These are phyloP conservation scores for Lecanosticta acicola DNA, from an alignment of 2,329 filamentous ascomycete genomes.

Conservation along the genomic window DNA sequence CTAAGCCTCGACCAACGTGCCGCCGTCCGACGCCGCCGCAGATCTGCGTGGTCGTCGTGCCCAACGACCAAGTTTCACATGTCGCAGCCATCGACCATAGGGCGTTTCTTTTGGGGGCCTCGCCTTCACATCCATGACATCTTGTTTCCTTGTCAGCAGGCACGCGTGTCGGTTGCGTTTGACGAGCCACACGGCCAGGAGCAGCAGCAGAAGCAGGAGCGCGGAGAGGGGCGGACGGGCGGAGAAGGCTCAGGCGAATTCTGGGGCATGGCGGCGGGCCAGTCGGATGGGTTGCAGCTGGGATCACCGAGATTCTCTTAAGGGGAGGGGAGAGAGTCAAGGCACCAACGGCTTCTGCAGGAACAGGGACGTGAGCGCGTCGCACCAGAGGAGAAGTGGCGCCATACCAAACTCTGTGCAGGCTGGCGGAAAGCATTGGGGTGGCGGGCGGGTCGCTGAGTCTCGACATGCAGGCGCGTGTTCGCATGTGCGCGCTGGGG, in stretches of 20 bases:
- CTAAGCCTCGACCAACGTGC: too few species aligned
- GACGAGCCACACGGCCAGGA: too few species aligned
- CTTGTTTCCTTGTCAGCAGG: background rate
- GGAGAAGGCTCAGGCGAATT: background rate
- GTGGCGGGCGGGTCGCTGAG: too few species aligned
- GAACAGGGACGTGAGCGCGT: constrained; percentile 8
- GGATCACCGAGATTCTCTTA: constrained; percentile 12
- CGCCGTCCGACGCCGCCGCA: too few species aligned
- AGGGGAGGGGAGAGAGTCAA: background rate
- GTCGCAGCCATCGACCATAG: too few species aligned
- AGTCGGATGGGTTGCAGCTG: constrained; percentile 16
- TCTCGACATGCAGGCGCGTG: too few species aligned
- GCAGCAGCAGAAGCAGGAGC: background rate
- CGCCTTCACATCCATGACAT: too few species aligned
- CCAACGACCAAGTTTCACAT: background rate
- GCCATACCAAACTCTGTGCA: background rate
- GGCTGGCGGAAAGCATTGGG: too few species aligned
- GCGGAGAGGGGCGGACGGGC: background rate
- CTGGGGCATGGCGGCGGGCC: constrained; percentile 5
- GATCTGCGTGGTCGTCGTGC: background rate
- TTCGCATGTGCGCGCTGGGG: too few species aligned
- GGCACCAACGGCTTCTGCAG: constrained; percentile 18
- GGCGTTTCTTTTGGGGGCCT: too few species aligned
- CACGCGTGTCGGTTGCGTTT: background rate
- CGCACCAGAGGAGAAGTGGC: background rate